Conservation (phyloP, 768 basidiomycete genomes). For the Epithele typhae region DNA sequence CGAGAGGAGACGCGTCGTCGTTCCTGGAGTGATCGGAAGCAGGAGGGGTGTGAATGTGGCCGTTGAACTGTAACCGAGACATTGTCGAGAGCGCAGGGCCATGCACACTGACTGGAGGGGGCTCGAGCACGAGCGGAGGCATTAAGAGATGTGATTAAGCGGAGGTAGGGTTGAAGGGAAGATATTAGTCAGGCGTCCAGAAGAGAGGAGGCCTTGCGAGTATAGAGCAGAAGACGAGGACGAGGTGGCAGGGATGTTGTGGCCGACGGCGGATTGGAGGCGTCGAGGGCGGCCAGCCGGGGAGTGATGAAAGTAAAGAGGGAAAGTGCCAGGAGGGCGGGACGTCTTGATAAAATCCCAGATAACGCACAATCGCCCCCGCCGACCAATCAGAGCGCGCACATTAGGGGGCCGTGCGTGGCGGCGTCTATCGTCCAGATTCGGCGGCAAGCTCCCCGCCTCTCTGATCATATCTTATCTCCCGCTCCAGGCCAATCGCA, state of each 20-base stretch:
- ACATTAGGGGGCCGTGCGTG: slow-evolving; percentile 8
- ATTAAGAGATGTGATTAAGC: slow-evolving; percentile 27
- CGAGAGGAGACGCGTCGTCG: slow-evolving; percentile 20
- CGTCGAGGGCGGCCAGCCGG: not conserved
- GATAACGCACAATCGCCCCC: slow-evolving; percentile 10
- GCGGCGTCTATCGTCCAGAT: slow-evolving; percentile 13
- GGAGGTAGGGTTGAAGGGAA: slow-evolving; percentile 8
- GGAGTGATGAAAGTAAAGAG: slow-evolving; percentile 16
- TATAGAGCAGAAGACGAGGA: slow-evolving; percentile 3
- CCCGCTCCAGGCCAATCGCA: not conserved
- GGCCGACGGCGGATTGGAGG: slow-evolving; percentile 4
- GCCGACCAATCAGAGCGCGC: slow-evolving; percentile 8
- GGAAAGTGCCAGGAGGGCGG: slow-evolving; percentile 14
- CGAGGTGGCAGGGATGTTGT: not conserved
- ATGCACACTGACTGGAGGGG: slow-evolving; percentile 48
- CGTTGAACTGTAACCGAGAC: slow-evolving; percentile 40
- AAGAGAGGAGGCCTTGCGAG: not conserved
- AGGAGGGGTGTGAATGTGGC: slow-evolving; percentile 28
- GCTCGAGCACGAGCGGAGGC: slow-evolving; percentile 57
- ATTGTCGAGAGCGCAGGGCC: slow-evolving; percentile 38
- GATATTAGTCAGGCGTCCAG: slow-evolving; percentile 9
- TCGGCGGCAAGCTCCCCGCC: not conserved
- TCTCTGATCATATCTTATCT: slow-evolving; percentile 13
- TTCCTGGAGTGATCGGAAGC: slow-evolving; percentile 26
- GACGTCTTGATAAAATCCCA: slow-evolving; percentile 16